Base-by-base conservation (phyloP, 164 flowering plant genomes). In the Piper betle region DNA sequence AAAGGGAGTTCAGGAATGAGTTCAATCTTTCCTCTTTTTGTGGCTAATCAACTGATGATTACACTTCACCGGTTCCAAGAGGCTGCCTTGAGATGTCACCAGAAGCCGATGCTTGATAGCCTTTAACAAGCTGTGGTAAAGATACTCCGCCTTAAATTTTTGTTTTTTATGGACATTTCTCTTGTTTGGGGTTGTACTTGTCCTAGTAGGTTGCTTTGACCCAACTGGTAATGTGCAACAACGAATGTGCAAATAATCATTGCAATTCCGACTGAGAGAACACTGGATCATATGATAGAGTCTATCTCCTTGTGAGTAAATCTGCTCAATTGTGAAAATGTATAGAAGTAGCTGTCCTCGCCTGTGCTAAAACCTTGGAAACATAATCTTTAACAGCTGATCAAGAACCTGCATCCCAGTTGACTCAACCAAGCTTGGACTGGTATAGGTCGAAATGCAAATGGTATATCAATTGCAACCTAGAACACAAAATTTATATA, bases 341-440 rank as follows among this genome's bases (percentile, higher is more conserved):
- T 46, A 46, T 46, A 46, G 15, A 10, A 15, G 50, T 15, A 10
- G 50, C 7, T 0, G 50, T 46, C 10, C 39, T 33, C 7, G 38
- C 96, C 96, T 87, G 96, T 2, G 84, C 71, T 87, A 88, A 79
- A 92, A 92, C 20, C 96, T 85, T 4, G 98, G 98, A 65, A 92
- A 88, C 95, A 87, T 92, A 52, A 89, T 68, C 71, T 69, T 74
- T 19, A 92, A 72, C 66, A 87, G 77, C 72, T 92, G 96, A 25
- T 87, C 84, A 53, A 92, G 92, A 66, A 88, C 84, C 76, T 82
- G 95, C 17, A 81, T 64, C 52, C 98, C 96, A 71, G 82, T 71
- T 58, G 98, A 84, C 76, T 92, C 93, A 64, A 92, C 84, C 43
- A n/a, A n/a, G 71, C 76, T 73, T 74, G 74, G 43, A 76, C 75